A percentile compares a stretch with the other conserved stretches of the same genome.
Conservation (phyloP, 805 yeast species). For the Sungouiella thailandica region DNA sequence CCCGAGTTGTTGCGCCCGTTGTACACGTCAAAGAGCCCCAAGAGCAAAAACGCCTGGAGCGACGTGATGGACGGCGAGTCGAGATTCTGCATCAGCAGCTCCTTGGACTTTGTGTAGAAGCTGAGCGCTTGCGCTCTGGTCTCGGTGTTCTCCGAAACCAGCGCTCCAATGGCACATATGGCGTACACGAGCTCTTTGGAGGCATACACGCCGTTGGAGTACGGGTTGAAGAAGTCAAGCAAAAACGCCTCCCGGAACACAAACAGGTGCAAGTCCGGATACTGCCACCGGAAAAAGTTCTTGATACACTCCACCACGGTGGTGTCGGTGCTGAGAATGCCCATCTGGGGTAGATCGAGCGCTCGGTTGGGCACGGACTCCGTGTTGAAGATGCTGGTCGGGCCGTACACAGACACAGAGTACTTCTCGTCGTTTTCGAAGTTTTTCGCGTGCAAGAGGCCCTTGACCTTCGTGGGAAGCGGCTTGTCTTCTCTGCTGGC, state of each 20-base stretch:
- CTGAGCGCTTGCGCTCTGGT: slow-evolving; percentile 2
- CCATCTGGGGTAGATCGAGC: neutral
- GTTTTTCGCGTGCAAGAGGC: neutral
- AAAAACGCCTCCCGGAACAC: slow-evolving; percentile 13
- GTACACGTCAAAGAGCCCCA: slow-evolving; percentile 12
- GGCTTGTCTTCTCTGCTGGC: neutral
- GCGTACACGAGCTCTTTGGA: slow-evolving; percentile 11
- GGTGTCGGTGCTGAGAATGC: slow-evolving; percentile 5
- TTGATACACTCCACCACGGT: slow-evolving; percentile 6
- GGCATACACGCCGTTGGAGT: slow-evolving; percentile 7
- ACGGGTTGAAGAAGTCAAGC: slow-evolving; percentile 10
- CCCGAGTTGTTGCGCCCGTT: slow-evolving; percentile 10
- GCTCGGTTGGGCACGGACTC: slow-evolving; percentile 3
- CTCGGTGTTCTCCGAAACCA: slow-evolving; percentile 5
- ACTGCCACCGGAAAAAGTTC: slow-evolving; percentile 13
- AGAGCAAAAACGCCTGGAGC: slow-evolving; percentile 10
- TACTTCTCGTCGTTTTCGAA: slow-evolving; percentile 1
- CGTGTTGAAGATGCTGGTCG: slow-evolving; percentile 11
- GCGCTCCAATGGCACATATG: slow-evolving; percentile 9
- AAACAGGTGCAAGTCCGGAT: slow-evolving; percentile 13
- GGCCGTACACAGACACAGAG: slow-evolving; percentile 7
- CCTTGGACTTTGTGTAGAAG: slow-evolving; percentile 7
- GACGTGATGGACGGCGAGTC: slow-evolving; percentile 10
- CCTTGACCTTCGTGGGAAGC: neutral
- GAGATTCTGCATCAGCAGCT: slow-evolving; percentile 6